Conservation (phyloP, 345 rosid genomes). For the Crucihimalaya himalaica region DNA sequence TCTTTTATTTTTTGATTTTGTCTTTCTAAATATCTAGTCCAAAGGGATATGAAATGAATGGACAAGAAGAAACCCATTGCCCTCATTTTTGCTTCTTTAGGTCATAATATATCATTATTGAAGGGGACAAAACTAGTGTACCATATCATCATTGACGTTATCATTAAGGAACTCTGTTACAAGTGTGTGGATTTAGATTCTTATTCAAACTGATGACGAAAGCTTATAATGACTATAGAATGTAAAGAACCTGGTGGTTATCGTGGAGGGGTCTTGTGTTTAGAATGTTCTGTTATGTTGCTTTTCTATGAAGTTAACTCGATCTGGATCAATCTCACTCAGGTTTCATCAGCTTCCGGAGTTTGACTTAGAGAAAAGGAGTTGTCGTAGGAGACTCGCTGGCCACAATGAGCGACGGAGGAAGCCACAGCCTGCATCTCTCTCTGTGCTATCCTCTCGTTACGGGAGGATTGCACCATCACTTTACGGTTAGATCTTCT, state of each 20-base stretch:
- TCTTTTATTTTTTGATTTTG: conserved; percentile 20
- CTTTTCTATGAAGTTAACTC: conserved; percentile 33
- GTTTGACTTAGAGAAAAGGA: conserved; percentile 92
- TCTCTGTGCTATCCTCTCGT: conserved; percentile 51
- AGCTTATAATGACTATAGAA: conserved; percentile 13
- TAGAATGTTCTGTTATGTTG: conserved; percentile 13
- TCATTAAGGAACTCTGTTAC: conserved; percentile 13
- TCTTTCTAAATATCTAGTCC: conserved; percentile 18
- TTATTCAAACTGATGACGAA: conserved; percentile 9
- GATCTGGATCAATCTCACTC: background rate
- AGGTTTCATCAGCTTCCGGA: conserved; percentile 96
- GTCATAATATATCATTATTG: conserved; percentile 39
- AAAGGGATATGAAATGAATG: conserved; percentile 43
- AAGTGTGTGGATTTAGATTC: conserved; percentile 11
- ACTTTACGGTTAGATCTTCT: conserved; percentile 51
- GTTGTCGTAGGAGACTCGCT: conserved; percentile 94
- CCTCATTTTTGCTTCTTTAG: conserved; percentile 32
- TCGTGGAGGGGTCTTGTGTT: background rate
- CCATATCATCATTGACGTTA: conserved; percentile 26
- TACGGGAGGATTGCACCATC: conserved; percentile 57
- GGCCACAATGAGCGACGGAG: conserved; percentile 96
- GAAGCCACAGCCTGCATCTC: conserved; percentile 79
- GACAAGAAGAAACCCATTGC: conserved; percentile 27
- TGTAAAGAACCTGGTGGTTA: background rate
- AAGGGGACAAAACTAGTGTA: conserved; percentile 36